Evolutionary conservation across 306 rosid genomes (phyloP).

Genomic region (Cucurbita ficifolia): DNA sequence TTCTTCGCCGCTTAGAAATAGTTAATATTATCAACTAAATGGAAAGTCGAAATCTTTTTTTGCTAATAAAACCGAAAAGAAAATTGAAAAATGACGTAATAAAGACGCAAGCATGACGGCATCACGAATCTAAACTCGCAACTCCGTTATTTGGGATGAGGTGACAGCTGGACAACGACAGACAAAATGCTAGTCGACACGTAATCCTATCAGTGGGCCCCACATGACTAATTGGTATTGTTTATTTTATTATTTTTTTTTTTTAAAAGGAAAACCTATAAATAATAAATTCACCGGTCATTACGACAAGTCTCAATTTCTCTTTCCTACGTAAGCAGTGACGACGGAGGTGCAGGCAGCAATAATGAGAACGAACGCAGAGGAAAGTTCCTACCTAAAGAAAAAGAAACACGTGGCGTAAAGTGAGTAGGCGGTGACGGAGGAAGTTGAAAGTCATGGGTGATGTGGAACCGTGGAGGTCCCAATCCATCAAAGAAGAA

Average conservation of each 20-base stretch:
- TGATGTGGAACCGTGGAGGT: neutral
- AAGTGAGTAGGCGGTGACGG: neutral
- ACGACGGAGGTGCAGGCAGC: neutral
- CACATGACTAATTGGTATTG: neutral
- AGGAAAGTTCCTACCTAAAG: neutral
- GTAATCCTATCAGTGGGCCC: neutral
- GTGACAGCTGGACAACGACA: slow-evolving; percentile 11
- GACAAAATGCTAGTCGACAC: neutral
- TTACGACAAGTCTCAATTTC: neutral
- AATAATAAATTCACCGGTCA: neutral
- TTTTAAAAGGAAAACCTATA: neutral
- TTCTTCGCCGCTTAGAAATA: too few species aligned
- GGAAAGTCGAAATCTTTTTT: neutral
- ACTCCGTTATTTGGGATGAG: neutral
- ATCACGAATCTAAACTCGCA: slow-evolving; percentile 6
- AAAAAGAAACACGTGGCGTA: neutral
- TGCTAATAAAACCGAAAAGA: neutral
- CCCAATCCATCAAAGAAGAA: neutral
- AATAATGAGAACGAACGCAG: neutral
- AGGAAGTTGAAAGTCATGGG: neutral
- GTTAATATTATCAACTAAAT: neutral
- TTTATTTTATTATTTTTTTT: neutral
- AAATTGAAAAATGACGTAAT: slow-evolving; percentile 2
- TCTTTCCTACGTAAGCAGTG: neutral
- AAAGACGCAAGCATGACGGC: slow-evolving; percentile 21